Evolutionary conservation across 345 rosid species (phyloP), one percentile per base, ranked within the genome.

Genomic region (Citrus australasica): DNA sequence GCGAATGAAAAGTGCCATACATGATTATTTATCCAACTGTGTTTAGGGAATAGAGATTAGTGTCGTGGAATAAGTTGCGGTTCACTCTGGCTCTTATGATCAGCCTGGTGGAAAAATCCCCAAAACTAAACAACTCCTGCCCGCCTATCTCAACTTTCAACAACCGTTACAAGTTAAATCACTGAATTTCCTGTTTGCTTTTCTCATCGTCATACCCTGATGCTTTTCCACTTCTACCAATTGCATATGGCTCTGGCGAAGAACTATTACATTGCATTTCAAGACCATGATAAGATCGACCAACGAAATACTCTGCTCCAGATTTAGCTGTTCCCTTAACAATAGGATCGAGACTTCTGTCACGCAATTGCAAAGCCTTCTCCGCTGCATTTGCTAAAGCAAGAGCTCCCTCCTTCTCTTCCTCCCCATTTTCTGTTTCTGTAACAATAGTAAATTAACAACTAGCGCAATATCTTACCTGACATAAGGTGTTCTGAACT

Each of bases 191-290:
- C 38, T 71, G 61, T 46, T 78, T 63, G 74, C 64, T 75, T 71
- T 80, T 86, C 88, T 90, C 93, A 67, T 90, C 86, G 35, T 35
- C 79, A 60, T 90, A 92, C 48, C 92, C 89, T 0, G 92, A 81
- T 0, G 98, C 99, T 79, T 86, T 92, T 27, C 99, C 99, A 53
- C 91, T 88, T 86, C 92, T 88, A 51, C 99, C 99, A 66, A 89
- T 80, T 24, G 86, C 65, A 73, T 76, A 90, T 4, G 89, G 83
- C 88, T 90, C 95, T 0, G 94, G 90, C 2, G 21, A 40, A 63
- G 94, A 83, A 58, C 84, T 83, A 38, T 85, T 81, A 62, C 79
- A 60, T 58, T 83, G 83, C 71, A 87, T 73, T 63, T 92, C 97
- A 60, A 96, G 93, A 46, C 97, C 98, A 0, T 86, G 99, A 82